Evolutionary conservation across 2,329 filamentous ascomycete genomes (phyloP), one percentile per base, ranked within the genome.

Genomic region (Aspergillus sp.): DNA sequence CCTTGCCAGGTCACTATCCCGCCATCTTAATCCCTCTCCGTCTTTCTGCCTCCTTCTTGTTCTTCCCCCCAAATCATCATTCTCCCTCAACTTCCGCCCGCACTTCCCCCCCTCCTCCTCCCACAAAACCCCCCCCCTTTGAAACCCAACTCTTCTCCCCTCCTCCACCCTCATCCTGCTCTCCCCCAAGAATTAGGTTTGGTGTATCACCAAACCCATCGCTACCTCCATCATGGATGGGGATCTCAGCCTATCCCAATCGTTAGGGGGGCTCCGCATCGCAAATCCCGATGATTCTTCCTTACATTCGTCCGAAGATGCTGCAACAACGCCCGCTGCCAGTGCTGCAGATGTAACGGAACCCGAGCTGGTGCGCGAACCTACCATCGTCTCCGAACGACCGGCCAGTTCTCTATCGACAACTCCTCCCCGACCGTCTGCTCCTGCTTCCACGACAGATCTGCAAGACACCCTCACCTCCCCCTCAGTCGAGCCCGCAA

Each of bases 201-300:
- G 49, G 54, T 50, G 49, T 12, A n/a, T 25, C 54, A 36, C 53
- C 39, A 36, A 45, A 52, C 48, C 23, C 57, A 38, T 38, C 51
- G 19, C 43, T 67, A 62, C 67, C 32, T 13, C 72, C 84, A 74
- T 77, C 66, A 97, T 97, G 92, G 91, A 92, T 81, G 91, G 91
- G 78, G 92, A 97, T 82, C 81, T 97, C 76, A 96, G 91, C 79
- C 87, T 98, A 68, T 95, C 92, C 74, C 91, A 93, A 81, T 91
- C 92, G 73, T 85, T 98, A 72, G 95, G 95, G 73, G 94, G 94
- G 72, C 83, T 99, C 78, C 91, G 94, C 76, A 98, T 99, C 77
- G 94, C 95, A 71, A 99, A 98, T 78, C 94, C 94, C 58, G 93
- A 97, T 80, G 88, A 95, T 79, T 84, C 86, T 63, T 81, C 81